A percentile compares a stretch with the other conserved stretches of the same genome.
Conservation (phyloP, 2,329 filamentous ascomycete species). For the Monascus ruber region DNA sequence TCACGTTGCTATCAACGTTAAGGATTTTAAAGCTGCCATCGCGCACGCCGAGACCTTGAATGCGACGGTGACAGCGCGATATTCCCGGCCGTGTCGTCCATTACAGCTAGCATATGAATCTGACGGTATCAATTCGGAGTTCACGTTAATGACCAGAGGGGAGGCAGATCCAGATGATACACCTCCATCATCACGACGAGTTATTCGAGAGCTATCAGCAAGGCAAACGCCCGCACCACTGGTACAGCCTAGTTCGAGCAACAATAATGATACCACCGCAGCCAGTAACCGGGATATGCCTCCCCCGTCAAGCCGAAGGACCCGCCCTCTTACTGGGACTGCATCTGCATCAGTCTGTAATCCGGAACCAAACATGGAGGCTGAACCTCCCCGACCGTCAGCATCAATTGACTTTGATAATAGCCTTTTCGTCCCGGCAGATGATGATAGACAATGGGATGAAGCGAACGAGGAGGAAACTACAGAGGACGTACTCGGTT, state of each 20-base stretch:
- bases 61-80: constrained; percentile 44
- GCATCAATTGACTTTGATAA: constrained; percentile 37
- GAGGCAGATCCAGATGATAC: constrained; percentile 33
- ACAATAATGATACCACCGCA: constrained; percentile 2
- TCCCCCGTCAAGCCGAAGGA: constrained; percentile 20
- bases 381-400: constrained; percentile 17
- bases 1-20: constrained; percentile 53
- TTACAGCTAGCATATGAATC: constrained; percentile 49
- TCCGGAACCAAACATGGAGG: constrained; percentile 11
- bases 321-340: constrained; percentile 21
- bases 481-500: constrained; percentile 49
- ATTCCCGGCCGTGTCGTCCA: constrained; percentile 49
- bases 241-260: constrained; percentile 8
- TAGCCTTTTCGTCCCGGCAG: constrained; percentile 50
- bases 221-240: constrained; percentile 23
- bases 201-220: constrained; percentile 29
- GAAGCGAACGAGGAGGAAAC: constrained; percentile 44
- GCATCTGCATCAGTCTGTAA: constrained; percentile 8
- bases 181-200: constrained; percentile 29
- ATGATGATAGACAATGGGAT: constrained; percentile 51
- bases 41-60: constrained; percentile 50
- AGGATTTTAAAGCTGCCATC: constrained; percentile 55
- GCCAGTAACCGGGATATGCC: constrained; percentile 14
- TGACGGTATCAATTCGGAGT: constrained; percentile 46
- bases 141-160: constrained; percentile 55